Conservation (phyloP, 257 asterid species). For the Primulina eburnea region DNA sequence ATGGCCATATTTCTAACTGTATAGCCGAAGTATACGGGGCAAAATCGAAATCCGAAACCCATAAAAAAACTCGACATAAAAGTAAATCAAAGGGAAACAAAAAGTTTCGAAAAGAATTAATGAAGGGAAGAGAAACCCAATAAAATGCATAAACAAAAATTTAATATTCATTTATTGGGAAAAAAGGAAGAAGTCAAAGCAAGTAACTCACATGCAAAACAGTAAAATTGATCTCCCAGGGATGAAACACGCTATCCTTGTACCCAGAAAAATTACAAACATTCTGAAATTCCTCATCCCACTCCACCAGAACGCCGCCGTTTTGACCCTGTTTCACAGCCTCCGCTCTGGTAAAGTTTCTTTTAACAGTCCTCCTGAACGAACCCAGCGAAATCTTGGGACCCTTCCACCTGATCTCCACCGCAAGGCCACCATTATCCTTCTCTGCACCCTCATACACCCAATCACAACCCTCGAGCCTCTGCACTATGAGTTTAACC, state of each 20-base stretch:
- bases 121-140: not conserved
- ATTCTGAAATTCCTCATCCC: slow-evolving; percentile 82
- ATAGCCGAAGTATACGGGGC: slow-evolving; percentile 16
- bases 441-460: slow-evolving; percentile 52
- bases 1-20: slow-evolving; percentile 19
- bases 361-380: slow-evolving; percentile 55
- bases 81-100: slow-evolving; percentile 1
- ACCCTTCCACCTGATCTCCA: slow-evolving; percentile 64
- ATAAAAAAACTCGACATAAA: slow-evolving; percentile 11
- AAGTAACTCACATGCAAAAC: slow-evolving; percentile 70
- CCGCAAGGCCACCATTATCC: slow-evolving; percentile 47
- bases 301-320: slow-evolving; percentile 59
- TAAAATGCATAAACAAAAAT: not conserved
- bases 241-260: slow-evolving; percentile 81
- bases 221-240: slow-evolving; percentile 87
- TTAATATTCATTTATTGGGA: not conserved
- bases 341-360: slow-evolving; percentile 67
- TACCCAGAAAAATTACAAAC: slow-evolving; percentile 64
- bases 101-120: too few relatives aligned
- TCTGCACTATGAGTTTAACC: slow-evolving; percentile 54
- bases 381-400: slow-evolving; percentile 44
- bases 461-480: slow-evolving; percentile 61
- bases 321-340: slow-evolving; percentile 27
- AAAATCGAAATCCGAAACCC: slow-evolving; percentile 14
- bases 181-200: not conserved